Evolutionary conservation across 768 basidiomycete genomes (phyloP).

Genomic region (Xanthoconium stramineum): DNA sequence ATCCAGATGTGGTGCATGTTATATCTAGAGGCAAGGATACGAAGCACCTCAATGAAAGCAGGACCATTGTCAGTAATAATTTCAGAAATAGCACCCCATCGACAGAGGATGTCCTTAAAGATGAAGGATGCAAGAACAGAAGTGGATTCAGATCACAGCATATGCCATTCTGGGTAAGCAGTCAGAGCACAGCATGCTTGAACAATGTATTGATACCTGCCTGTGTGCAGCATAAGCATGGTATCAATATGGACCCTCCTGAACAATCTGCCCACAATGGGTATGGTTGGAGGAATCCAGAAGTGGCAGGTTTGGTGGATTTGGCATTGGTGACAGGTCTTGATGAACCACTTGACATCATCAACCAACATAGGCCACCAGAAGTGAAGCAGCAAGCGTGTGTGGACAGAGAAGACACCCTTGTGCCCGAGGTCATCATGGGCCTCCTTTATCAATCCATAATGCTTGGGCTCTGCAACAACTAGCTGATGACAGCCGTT

Average conservation of each 20-base stretch:
- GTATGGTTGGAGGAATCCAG: no score
- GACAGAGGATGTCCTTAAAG: no score
- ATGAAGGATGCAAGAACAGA: no score
- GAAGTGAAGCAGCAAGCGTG: neutral
- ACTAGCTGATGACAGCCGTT: no score
- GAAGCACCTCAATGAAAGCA: no score
- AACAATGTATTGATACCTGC: neutral
- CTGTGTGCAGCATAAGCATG: neutral
- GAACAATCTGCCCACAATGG: neutral
- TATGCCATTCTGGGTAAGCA: neutral
- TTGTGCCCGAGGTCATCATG: neutral
- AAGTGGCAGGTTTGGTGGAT: neutral
- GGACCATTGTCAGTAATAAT: no score
- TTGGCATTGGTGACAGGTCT: neutral
- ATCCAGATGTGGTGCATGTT: no score
- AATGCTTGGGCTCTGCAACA: no score
- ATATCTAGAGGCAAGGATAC: no score
- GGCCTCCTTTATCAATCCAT: neutral
- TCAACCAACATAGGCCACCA: neutral
- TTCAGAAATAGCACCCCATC: no score
- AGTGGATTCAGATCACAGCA: no score
- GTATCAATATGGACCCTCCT: neutral
- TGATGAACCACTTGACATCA: neutral
- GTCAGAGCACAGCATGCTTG: neutral
- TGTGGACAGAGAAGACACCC: neutral